Conservation (phyloP, 345 rosid genomes). For the Xanthoceras sorbifolium region DNA sequence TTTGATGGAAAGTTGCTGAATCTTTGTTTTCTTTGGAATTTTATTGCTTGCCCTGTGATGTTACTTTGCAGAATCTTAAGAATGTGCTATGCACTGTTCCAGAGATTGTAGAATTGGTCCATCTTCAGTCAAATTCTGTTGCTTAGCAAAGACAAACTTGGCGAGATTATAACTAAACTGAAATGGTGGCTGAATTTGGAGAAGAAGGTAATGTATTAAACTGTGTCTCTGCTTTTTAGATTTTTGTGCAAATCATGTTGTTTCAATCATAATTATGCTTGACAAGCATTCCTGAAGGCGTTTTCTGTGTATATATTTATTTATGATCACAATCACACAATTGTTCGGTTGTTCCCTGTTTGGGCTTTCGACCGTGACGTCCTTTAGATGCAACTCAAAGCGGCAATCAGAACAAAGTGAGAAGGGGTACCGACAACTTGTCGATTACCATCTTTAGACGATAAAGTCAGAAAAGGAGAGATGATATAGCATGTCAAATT, state of each 20-base stretch:
- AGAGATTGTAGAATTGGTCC: constrained; percentile 39
- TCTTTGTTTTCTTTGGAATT: neutral
- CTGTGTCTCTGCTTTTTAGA: neutral
- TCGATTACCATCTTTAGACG: too few relatives aligned
- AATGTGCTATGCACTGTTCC: constrained; percentile 32
- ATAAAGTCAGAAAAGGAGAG: too few relatives aligned
- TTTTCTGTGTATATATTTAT: too few relatives aligned
- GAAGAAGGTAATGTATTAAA: constrained; percentile 30
- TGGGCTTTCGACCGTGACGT: too few relatives aligned
- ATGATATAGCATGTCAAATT: too few relatives aligned
- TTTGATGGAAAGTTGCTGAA: neutral
- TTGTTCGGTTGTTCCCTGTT: too few relatives aligned
- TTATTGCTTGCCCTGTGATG: neutral
- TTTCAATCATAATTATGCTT: neutral
- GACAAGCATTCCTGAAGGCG: neutral
- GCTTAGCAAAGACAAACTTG: constrained; percentile 31
- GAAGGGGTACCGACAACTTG: too few relatives aligned
- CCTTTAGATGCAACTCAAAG: too few relatives aligned
- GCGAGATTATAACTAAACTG: constrained; percentile 28
- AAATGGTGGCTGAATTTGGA: constrained; percentile 33
- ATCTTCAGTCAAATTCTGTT: constrained; percentile 38
- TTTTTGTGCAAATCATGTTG: neutral
- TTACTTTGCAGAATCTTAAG: constrained; percentile 36
- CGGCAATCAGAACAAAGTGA: too few relatives aligned
- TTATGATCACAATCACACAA: too few relatives aligned